phyloP scores from a whole-genome alignment of 2,329 filamentous ascomycete genomes.

The Monosporascus ibericus region DNA sequence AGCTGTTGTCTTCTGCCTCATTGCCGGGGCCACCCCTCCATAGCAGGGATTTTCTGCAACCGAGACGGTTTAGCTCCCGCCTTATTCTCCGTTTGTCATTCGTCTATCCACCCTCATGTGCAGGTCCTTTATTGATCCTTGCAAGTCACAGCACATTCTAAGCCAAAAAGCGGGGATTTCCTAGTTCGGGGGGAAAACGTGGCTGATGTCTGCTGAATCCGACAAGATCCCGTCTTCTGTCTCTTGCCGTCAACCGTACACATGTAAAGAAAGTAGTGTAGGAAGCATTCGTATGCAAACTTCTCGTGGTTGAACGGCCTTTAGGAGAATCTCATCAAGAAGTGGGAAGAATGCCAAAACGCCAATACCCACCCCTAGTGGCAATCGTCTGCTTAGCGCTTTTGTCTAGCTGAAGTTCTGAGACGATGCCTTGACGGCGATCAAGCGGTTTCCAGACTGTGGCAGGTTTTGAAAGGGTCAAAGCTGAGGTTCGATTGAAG shows the following conservation, averaged over 20 bases:
- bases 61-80: not conserved
- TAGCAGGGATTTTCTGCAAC: not conserved
- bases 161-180: not conserved
- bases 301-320: too few relatives aligned
- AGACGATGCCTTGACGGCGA: constrained; percentile 11
- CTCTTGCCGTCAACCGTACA: too few relatives aligned
- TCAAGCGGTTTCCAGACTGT: constrained; percentile 4
- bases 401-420: constrained; percentile 5
- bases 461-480: not conserved
- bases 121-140: not conserved
- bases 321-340: too few relatives aligned
- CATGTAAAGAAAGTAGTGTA: too few relatives aligned
- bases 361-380: too few relatives aligned
- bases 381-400: too few relatives aligned
- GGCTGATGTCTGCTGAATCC: not conserved
- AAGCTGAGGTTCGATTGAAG: not conserved
- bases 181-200: not conserved
- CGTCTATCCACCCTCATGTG: not conserved
- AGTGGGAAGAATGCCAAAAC: too few relatives aligned
- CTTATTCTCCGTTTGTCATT: not conserved
- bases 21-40: not conserved
- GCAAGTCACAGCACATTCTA: not conserved
- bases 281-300: too few relatives aligned
- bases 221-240: too few relatives aligned
- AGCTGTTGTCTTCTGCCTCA: not conserved